Evolutionary conservation across 1,284 basidiomycete species (phyloP), one percentile per base, ranked within the genome.

Genomic region (Cryptococcus sp.): DNA sequence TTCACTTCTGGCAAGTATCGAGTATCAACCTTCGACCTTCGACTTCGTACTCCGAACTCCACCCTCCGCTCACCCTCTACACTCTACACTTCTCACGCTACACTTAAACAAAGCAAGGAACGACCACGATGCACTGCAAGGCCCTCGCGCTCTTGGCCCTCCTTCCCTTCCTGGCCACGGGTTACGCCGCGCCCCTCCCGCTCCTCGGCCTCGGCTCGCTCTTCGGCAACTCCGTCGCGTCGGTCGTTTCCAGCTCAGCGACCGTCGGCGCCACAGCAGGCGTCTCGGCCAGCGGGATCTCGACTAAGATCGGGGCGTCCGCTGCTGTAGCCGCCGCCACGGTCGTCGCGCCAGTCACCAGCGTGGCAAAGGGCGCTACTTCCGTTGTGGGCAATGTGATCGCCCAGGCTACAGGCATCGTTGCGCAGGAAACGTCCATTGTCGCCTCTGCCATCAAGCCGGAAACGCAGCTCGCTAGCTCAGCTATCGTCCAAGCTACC

Each of bases 131-230:
- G 55, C 46, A 57, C 38, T 52, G 47, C 20, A 50, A 42, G 43
- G 43, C 43, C 30, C 20, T 55, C 25, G 58, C 58, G 40, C 58
- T 60, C 35, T 48, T 60, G 53, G 49, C 58, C 23, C 45, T 60
- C 20, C 58, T 60, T 16, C 58, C 58, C 19, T 55, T 46, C 53
- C 43, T 60, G 16, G 58, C 58, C 16, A 35, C 30, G 2, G 4
- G 5, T 3, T 47, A 47, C 11, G 58, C 58, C 19, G 53, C 53
- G 5, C 58, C 58, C 10, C 35, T 60, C 53, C 58, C 58, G 8
- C 42, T 60, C 43, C 55, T 60, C 39, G 58, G 58, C 16, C 45
- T 60, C 23, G 47, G 47, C 35, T 22, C 47, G 23, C 45, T 52
- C 39, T 41, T 49, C 19, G 58, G 52, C 15, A 50, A 50, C 25